A percentile compares a stretch with the other conserved stretches of the same genome.
phyloP scores from a whole-genome alignment of 441 rosid species.

The Erysimum cheiri region DNA sequence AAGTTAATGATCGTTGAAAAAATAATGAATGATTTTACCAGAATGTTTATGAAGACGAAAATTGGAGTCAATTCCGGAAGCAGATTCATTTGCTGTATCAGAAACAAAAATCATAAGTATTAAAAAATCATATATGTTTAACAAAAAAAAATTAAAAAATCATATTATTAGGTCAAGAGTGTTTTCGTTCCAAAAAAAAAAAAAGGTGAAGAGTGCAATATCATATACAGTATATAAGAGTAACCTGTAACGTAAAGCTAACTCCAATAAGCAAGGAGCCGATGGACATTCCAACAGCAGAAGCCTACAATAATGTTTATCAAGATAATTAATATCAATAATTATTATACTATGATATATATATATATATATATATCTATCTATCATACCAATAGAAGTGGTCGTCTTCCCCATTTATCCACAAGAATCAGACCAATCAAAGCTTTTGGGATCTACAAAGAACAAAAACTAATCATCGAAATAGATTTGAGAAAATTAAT shows the following conservation, averaged over 20 bases:
- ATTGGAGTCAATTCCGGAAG: conserved; percentile 38
- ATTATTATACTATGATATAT: too few relatives aligned
- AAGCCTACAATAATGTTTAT: conserved; percentile 46
- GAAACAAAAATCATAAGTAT: not conserved
- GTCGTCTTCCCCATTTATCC: conserved; percentile 49
- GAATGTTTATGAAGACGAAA: conserved; percentile 28
- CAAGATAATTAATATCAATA: not conserved
- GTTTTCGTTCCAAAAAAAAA: too few relatives aligned
- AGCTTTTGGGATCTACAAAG: conserved; percentile 39
- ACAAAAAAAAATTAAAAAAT: too few relatives aligned
- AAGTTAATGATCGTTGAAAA: not conserved
- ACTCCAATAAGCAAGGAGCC: conserved; percentile 48
- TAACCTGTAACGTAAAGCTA: conserved; percentile 48
- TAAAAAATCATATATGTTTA: too few relatives aligned
- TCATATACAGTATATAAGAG: not conserved
- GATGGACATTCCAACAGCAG: conserved; percentile 53
- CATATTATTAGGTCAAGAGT: not conserved
- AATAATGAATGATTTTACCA: conserved; percentile 10
- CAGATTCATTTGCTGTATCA: conserved; percentile 17
- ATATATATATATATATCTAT: too few relatives aligned
- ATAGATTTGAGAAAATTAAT: not conserved
- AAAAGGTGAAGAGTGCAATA: too few relatives aligned
- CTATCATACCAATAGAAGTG: conserved; percentile 49
- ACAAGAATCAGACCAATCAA: conserved; percentile 37
- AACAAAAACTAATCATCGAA: not conserved